Evolutionary conservation across 2,329 filamentous ascomycete genomes (phyloP).

Genomic region (Penicillium olsonii): DNA sequence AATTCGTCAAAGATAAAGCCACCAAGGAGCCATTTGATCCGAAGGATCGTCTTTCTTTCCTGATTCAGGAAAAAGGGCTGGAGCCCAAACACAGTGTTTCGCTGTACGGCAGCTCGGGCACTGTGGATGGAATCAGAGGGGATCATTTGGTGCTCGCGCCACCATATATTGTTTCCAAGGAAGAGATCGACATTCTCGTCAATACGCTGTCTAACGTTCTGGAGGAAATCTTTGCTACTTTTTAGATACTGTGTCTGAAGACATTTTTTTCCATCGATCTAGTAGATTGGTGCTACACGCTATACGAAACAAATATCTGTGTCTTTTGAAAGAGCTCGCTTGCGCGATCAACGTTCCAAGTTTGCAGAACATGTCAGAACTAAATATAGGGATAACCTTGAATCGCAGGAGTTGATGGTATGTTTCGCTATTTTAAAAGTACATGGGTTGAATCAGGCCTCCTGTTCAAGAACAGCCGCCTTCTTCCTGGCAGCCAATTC

Average conservation of each 20-base stretch:
- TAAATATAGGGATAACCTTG: background rate
- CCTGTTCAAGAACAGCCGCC: constrained; percentile 25
- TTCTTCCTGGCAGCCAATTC: constrained; percentile 22
- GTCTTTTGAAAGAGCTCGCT: too few species aligned
- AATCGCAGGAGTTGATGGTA: background rate
- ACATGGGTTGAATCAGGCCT: constrained; percentile 19
- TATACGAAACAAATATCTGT: too few species aligned
- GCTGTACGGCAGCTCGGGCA: constrained; percentile 66
- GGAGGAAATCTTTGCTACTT: constrained; percentile 47
- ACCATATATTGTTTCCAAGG: constrained; percentile 63
- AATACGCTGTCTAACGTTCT: constrained; percentile 55
- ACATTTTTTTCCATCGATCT: too few species aligned
- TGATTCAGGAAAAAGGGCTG: constrained; percentile 54
- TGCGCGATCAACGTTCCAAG: too few species aligned
- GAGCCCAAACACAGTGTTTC: constrained; percentile 52
- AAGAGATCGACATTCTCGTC: constrained; percentile 60
- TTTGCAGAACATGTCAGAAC: background rate
- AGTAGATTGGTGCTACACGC: too few species aligned
- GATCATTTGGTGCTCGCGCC: constrained; percentile 73
- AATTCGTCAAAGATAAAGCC: constrained; percentile 58
- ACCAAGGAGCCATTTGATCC: constrained; percentile 58
- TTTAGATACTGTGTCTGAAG: too few species aligned
- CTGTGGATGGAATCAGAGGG: constrained; percentile 59
- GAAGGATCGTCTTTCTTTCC: constrained; percentile 47
- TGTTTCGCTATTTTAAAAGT: constrained; percentile 6